Percentiles rank a stretch among this genome's conserved stretches.
phyloP scores from a whole-genome alignment of 2,329 filamentous ascomycete genomes.

The Onygenales sp. region DNA sequence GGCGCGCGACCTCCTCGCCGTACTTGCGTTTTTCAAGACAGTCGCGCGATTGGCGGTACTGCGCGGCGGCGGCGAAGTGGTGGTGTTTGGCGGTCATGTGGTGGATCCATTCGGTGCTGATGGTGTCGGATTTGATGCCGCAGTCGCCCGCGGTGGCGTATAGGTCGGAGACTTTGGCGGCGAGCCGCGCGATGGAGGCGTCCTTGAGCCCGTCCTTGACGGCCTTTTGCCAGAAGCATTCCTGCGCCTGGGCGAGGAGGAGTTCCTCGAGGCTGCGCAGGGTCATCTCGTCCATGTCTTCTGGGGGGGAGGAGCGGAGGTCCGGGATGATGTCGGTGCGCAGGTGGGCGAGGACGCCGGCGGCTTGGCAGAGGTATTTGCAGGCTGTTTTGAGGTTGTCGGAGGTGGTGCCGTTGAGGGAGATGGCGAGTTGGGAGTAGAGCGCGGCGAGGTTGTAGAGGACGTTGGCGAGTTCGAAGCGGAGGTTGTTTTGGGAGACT shows the following conservation, averaged over 20 bases:
- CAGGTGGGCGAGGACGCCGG: constrained; percentile 73
- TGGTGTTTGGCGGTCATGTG: constrained; percentile 96
- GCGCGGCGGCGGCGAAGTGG: constrained; percentile 90
- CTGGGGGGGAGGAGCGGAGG: constrained; percentile 71
- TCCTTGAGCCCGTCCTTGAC: constrained; percentile 92
- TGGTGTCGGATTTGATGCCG: constrained; percentile 77
- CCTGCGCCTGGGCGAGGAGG: constrained; percentile 84
- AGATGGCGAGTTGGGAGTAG: constrained; percentile 83
- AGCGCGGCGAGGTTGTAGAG: constrained; percentile 88
- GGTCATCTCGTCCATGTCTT: constrained; percentile 89
- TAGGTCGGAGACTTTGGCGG: constrained; percentile 81
- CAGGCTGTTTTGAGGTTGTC: constrained; percentile 83
- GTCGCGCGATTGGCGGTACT: constrained; percentile 83
- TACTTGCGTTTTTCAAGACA: constrained; percentile 90
- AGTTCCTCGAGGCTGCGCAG: constrained; percentile 75
- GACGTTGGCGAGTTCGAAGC: constrained; percentile 82
- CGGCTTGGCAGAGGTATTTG: constrained; percentile 80
- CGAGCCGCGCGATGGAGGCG: constrained; percentile 80
- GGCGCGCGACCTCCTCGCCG: constrained; percentile 83
- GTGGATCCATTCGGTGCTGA: constrained; percentile 94
- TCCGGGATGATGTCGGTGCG: constrained; percentile 70
- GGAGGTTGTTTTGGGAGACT: constrained; percentile 56
- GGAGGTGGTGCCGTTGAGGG: constrained; percentile 64
- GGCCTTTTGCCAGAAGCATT: constrained; percentile 97
- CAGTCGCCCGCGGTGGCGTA: constrained; percentile 78